phyloP scores from a whole-genome alignment of 2,329 filamentous ascomycete species.

The Helminthosporium solani region DNA sequence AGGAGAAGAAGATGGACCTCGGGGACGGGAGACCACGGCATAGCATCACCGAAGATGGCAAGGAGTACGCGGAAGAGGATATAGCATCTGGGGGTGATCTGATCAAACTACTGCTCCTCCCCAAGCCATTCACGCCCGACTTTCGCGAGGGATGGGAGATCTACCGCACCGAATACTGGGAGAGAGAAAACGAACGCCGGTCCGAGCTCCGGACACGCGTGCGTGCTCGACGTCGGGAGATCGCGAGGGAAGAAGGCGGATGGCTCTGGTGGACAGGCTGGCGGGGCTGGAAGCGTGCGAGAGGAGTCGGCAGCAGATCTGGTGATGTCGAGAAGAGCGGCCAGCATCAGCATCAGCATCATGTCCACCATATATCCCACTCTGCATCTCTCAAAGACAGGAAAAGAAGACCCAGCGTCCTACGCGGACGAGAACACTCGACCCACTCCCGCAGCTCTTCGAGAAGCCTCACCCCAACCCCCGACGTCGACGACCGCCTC shows the following conservation, averaged over 20 bases:
- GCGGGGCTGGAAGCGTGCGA: constrained; percentile 51
- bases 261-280: constrained; percentile 89
- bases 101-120: constrained; percentile 83
- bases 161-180: constrained; percentile 94
- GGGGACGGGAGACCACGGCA: constrained; percentile 26
- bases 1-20: constrained; percentile 35
- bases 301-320: constrained; percentile 25
- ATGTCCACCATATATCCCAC: constrained; percentile 13
- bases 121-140: constrained; percentile 91
- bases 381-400: constrained; percentile 21
- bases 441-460: constrained; percentile 37
- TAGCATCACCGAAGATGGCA: constrained; percentile 58
- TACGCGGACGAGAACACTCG: constrained; percentile 29
- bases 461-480: constrained; percentile 33
- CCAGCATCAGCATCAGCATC: constrained; percentile 10
- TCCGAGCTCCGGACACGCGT: constrained; percentile 70
- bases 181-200: constrained; percentile 88
- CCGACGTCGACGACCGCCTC: constrained; percentile 31
- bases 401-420: constrained; percentile 30
- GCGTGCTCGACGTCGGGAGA: constrained; percentile 64
- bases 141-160: constrained; percentile 98
- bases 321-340: constrained; percentile 36
- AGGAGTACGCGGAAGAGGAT: constrained; percentile 75
- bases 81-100: constrained; percentile 86
- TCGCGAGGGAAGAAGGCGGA: constrained; percentile 67